phyloP scores from a whole-genome alignment of 139 green algal genomes.

The Coccomyxa sp. region DNA sequence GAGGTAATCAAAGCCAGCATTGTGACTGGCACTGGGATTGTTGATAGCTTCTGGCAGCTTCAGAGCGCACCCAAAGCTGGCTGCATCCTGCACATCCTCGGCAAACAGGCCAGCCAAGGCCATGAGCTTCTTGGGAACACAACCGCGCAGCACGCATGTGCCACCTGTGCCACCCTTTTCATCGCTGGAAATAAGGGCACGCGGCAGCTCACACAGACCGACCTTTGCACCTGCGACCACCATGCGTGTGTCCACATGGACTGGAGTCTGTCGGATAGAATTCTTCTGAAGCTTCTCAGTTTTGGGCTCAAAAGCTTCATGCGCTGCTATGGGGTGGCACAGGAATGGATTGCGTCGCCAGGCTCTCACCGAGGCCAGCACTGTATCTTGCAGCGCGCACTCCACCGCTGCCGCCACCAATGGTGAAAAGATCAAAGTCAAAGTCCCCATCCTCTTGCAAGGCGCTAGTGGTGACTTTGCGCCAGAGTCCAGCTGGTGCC shows the following conservation, averaged over 20 bases:
- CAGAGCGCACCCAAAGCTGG: slow-evolving; percentile 68
- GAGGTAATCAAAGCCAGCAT: no score
- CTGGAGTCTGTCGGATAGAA: neutral
- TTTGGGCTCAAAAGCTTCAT: neutral
- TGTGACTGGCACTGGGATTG: no score
- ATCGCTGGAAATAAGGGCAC: slow-evolving; percentile 55
- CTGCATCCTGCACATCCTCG: slow-evolving; percentile 61
- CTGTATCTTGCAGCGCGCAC: slow-evolving; percentile 51
- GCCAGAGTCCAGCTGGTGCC: no score
- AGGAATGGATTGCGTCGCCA: no score
- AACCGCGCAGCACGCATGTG: slow-evolving; percentile 77
- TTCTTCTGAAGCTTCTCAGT: neutral
- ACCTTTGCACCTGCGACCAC: slow-evolving; percentile 62
- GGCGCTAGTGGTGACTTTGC: no score
- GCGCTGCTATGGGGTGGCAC: neutral
- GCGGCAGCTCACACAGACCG: slow-evolving; percentile 78
- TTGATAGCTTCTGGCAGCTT: no score
- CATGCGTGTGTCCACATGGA: neutral
- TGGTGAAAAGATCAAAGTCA: slow-evolving; percentile 82
- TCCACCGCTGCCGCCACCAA: slow-evolving; percentile 75
- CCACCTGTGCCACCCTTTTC: slow-evolving; percentile 71
- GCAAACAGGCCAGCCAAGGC: slow-evolving; percentile 41
- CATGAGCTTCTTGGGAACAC: slow-evolving; percentile 75
- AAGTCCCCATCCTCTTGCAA: slow-evolving; percentile 19
- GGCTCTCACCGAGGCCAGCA: neutral